Evolutionary conservation across 2,329 filamentous ascomycete species (phyloP), one percentile per base, ranked within the genome.

Genomic region (Lasiodiplodia gonubiensis): DNA sequence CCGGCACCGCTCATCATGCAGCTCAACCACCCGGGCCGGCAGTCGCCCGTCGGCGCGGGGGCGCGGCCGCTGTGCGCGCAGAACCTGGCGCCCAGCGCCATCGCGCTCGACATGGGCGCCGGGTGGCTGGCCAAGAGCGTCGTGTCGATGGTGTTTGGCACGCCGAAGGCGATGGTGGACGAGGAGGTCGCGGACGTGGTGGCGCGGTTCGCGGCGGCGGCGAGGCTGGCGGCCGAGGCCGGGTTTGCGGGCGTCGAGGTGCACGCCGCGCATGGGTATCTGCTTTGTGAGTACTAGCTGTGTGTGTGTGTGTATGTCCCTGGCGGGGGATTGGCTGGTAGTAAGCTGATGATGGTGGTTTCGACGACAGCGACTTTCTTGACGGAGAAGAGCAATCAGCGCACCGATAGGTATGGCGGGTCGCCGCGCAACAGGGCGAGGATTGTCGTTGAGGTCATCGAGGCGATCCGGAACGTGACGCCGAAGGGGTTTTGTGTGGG

Each of bases 231-330:
- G 67, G 78, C 78, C 2, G 80, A 85, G 68, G 78, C 80, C 27
- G 86, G 86, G 0, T 87, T 86, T 67, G 80, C 81, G n/a, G 86
- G 85, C 0, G 73, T 86, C 10, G 79, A 87, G 70, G 68, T 88
- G 21, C 86, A 88, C 72, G 84, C 78, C 4, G 85, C 84, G 21
- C 39, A 35, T 23, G 57, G 57, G n/a, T 35, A 23, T 21, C 3
- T 61, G 7, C 39, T 61, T 2, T 49, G 55, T 60, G 27, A 60
- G 55, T 30, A 1, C 2, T 8, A n/a, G n/a, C n/a, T n/a, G n/a
- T n/a, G n/a, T n/a, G 8, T 16, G 33, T 7, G n/a, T 23, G 37
- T n/a, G n/a, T n/a, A n/a, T n/a, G n/a, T n/a, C n/a, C n/a, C n/a
- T n/a, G n/a, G n/a, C n/a, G n/a, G n/a, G n/a, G n/a, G n/a, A n/a